A percentile compares a stretch with the other conserved stretches of the same genome.
These are phyloP conservation scores for Talaromyces borbonicus DNA, from an alignment of 495 filamentous ascomycete genomes.

Conservation along the genomic window DNA sequence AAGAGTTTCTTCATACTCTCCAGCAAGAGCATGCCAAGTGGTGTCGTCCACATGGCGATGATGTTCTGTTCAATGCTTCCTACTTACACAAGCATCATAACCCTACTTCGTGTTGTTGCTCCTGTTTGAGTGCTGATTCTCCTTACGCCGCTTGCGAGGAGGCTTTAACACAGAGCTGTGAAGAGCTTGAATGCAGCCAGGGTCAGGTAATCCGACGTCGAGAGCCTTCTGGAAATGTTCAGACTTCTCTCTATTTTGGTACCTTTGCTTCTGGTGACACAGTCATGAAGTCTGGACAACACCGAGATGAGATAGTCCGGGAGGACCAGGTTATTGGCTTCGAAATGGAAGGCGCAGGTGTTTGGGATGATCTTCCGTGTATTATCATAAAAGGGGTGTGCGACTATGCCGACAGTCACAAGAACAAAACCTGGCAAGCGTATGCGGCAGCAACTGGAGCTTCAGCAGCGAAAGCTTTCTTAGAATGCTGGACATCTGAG, in stretches of 20 bases:
- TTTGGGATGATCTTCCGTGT: constrained; percentile 24
- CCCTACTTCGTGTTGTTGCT: background rate
- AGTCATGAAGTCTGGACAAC: constrained; percentile 20
- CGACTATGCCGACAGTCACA: constrained; percentile 34
- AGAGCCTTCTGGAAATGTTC: background rate
- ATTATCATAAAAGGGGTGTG: constrained; percentile 30
- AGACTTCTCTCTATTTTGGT: constrained; percentile 11
- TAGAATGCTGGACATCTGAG: constrained; percentile 3
- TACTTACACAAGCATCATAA: constrained; percentile 21
- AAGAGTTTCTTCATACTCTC: background rate
- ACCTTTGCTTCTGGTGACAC: constrained; percentile 16
- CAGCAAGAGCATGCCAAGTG: constrained; percentile 1
- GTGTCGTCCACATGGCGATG: constrained; percentile 10
- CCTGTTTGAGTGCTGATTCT: background rate
- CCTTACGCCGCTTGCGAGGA: constrained; percentile 1
- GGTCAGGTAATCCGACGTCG: background rate
- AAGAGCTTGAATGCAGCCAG: constrained; percentile 7
- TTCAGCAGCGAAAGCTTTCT: constrained; percentile 15
- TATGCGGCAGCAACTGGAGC: constrained; percentile 28
- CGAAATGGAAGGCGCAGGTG: constrained; percentile 36
- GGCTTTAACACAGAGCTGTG: constrained; percentile 2
- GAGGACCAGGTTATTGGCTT: constrained; percentile 25
- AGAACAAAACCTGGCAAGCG: constrained; percentile 30
- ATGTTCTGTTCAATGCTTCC: constrained; percentile 16
- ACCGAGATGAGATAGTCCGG: constrained; percentile 14